phyloP scores from a whole-genome alignment of 768 basidiomycete species.

The Arthromyces matolae region DNA sequence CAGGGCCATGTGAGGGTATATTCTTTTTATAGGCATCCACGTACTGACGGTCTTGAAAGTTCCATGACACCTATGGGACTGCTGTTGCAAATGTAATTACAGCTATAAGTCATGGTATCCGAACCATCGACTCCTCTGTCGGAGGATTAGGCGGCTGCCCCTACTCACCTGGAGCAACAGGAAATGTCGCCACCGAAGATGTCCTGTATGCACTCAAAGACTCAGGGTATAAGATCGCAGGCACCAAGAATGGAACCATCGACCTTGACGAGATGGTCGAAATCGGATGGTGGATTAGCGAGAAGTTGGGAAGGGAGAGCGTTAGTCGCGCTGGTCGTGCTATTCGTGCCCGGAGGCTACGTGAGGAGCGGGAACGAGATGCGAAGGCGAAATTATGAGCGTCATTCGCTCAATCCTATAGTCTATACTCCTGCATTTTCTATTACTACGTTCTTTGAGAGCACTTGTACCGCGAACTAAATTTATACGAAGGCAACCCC shows the following conservation, averaged over 20 bases:
- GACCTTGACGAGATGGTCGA: conserved; percentile 69
- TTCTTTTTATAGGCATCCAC: not conserved
- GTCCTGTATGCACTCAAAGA: conserved; percentile 78
- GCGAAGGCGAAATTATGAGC: conserved; percentile 11
- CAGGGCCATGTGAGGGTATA: conserved; percentile 9
- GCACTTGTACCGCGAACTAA: too few species aligned
- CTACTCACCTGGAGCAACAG: conserved; percentile 93
- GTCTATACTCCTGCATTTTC: too few species aligned
- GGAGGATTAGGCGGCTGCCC: conserved; percentile 94
- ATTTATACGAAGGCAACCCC: too few species aligned
- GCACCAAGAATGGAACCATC: conserved; percentile 35
- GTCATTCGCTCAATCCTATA: too few species aligned
- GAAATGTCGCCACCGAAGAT: conserved; percentile 93
- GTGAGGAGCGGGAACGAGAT: conserved; percentile 4
- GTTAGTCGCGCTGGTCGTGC: conserved; percentile 78
- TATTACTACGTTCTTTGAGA: too few species aligned
- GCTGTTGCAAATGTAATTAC: conserved; percentile 73
- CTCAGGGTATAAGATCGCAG: conserved; percentile 54
- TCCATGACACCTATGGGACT: conserved; percentile 89
- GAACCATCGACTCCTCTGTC: conserved; percentile 79
- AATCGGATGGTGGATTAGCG: conserved; percentile 82
- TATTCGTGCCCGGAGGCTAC: conserved; percentile 42
- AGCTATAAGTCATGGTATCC: conserved; percentile 69
- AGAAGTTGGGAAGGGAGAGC: conserved; percentile 59
- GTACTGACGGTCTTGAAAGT: conserved; percentile 37